phyloP scores from a whole-genome alignment of 768 basidiomycete species.

The Psilocybe tampanensis region DNA sequence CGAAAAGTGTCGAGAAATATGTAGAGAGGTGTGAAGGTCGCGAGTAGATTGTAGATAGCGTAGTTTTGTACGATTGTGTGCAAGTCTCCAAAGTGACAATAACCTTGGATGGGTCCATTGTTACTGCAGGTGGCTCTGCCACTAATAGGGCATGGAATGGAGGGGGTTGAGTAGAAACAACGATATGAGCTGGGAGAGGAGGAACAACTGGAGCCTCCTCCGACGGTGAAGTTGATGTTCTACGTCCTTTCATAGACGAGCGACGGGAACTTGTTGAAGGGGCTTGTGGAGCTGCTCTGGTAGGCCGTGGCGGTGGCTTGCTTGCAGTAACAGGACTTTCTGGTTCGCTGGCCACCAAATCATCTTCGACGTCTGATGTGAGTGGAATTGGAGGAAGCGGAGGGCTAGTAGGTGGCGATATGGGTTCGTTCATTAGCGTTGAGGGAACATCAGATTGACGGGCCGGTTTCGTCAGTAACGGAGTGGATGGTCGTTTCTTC shows the following conservation, averaged over 20 bases:
- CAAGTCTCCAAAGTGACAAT: slow-evolving; percentile 78
- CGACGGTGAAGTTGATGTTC: slow-evolving; percentile 29
- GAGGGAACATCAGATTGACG: slow-evolving; percentile 9
- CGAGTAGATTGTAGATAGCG: slow-evolving; percentile 65
- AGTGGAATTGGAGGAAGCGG: slow-evolving; percentile 59
- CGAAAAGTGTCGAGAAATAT: slow-evolving; percentile 53
- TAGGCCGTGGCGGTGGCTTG: slow-evolving; percentile 37
- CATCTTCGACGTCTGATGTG: slow-evolving; percentile 32
- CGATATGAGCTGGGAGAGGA: slow-evolving; percentile 47
- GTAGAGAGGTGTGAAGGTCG: slow-evolving; percentile 66
- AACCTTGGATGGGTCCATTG: slow-evolving; percentile 57
- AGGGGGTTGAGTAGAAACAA: slow-evolving; percentile 45
- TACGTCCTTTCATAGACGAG: slow-evolving; percentile 40
- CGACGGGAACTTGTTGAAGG: slow-evolving; percentile 28
- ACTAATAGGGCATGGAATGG: slow-evolving; percentile 71
- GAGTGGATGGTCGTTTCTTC: slow-evolving; percentile 12
- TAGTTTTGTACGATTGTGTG: slow-evolving; percentile 66
- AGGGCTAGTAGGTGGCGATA: slow-evolving; percentile 45
- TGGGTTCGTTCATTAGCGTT: slow-evolving; percentile 20
- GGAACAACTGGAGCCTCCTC: slow-evolving; percentile 51
- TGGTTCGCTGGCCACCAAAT: slow-evolving; percentile 21
- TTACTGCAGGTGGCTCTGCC: slow-evolving; percentile 51
- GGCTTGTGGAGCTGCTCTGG: slow-evolving; percentile 28
- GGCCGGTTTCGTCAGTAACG: not conserved
- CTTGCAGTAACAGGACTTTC: slow-evolving; percentile 23